phyloP scores from a whole-genome alignment of 2,329 filamentous ascomycete genomes.

The Penicillium sp. region DNA sequence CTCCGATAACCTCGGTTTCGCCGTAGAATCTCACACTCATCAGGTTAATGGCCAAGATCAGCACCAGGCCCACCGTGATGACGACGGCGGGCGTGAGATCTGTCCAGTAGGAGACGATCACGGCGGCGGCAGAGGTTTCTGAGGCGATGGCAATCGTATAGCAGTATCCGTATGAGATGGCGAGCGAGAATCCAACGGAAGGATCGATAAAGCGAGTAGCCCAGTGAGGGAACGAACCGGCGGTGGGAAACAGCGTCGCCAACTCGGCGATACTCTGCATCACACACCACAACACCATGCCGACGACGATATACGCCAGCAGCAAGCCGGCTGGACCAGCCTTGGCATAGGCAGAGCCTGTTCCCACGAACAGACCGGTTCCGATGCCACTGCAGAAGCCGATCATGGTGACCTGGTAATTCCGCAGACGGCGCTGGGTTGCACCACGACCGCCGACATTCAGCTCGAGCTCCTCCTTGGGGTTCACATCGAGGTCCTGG shows the following conservation, averaged over 20 bases:
- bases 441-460: slow-evolving; percentile 35
- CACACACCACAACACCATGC: slow-evolving; percentile 81
- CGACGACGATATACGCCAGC: slow-evolving; percentile 59
- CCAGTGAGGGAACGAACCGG: slow-evolving; percentile 86
- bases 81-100: slow-evolving; percentile 67
- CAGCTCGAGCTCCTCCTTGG: slow-evolving; percentile 30
- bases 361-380: slow-evolving; percentile 80
- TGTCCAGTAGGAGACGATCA: slow-evolving; percentile 80
- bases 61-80: slow-evolving; percentile 49
- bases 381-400: slow-evolving; percentile 48
- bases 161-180: slow-evolving; percentile 72
- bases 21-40: slow-evolving; percentile 35
- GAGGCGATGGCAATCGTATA: slow-evolving; percentile 72
- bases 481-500: slow-evolving; percentile 13
- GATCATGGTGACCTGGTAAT: slow-evolving; percentile 36
- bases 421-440: slow-evolving; percentile 34
- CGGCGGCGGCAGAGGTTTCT: slow-evolving; percentile 77
- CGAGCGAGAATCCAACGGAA: slow-evolving; percentile 89
- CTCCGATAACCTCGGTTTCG: slow-evolving; percentile 33
- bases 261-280: slow-evolving; percentile 88
- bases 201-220: slow-evolving; percentile 88
- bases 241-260: slow-evolving; percentile 83
- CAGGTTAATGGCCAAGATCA: slow-evolving; percentile 33
- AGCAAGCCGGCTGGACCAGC: slow-evolving; percentile 74
- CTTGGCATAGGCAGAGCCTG: slow-evolving; percentile 64